Base-by-base conservation (phyloP, 2,329 filamentous ascomycete species). In the Fusarium verrucosum region DNA sequence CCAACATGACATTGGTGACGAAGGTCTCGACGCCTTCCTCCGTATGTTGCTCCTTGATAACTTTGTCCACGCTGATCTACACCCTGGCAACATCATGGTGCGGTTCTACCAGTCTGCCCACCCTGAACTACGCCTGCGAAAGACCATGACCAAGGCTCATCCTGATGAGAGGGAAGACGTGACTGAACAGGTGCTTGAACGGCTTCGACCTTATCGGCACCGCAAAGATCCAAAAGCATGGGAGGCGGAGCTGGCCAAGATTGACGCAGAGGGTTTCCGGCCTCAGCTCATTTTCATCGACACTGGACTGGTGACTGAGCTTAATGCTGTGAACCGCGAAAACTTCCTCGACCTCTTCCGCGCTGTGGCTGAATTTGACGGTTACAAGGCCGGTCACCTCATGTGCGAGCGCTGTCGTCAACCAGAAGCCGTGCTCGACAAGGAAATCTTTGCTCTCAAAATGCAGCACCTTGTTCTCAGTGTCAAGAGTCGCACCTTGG, bases 41-140 rank as follows among this genome's bases (percentile, higher is more conserved):
- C 92, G 94, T 72, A 99, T 99, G 95, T 81, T 99, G 16, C 84
- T 99, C 13, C 89, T 99, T 35, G 95, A 99, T 77, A 99, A 99
- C 76, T 99, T 99, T 76, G 89, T 97, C 23, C 95, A 99, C 74
- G 94, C 95, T 7, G 95, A 99, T 74, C 81, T 99, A 26, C 95
- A 99, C 74, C 95, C 95, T 0, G 95, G 95, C 23, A 99, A 99
- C 76, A 98, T 99, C 78, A 98, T 99, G 94, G 94, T 99, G 42
- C 92, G 96, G 64, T 99, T 99, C 80, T 97, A 98, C 78, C 89
- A 94, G 72, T 88, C 94, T 0, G 87, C 88, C 14, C 85, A 89
- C 61, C 85, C 94, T 0, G 86, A 90, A 44, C 80, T 96, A 1
- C 74, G 71, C 5, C 54, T 76, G 13, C 69, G 71, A 43, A 71